Evolutionary conservation across 1,139 yeast genomes (phyloP), one percentile per base, ranked within the genome.

Genomic region (Blastobotrys proliferans): DNA sequence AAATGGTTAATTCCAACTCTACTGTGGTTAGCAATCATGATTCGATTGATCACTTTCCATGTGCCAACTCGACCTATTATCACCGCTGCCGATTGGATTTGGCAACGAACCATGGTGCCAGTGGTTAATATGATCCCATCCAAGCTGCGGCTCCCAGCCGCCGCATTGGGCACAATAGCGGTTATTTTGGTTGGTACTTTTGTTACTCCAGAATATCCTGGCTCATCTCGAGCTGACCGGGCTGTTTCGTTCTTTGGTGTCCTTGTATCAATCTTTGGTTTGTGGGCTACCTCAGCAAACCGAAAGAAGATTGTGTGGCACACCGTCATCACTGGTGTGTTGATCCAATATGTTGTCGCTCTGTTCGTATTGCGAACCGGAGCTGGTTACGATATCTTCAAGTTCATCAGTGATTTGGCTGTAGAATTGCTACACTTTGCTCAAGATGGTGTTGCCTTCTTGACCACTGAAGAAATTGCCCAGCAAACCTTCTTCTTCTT

Each of bases 1-100:
- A 56, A 72, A 52, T 79, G 85, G 84, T 72, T 79, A 55, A 77
- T 79, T 54, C 85, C 84, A 26, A 78, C 83, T 4, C 60, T 77
- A 29, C 56, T 79, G 36, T 79, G 78, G 75, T 67, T 74, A 30
- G 66, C 69, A 63, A 63, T 77, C 38, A 74, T 76, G 75, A 67
- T 73, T 16, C 68, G 84, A 36, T 63, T 79, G 46, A 69, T 79
- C 50, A 71, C 82, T 11, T 74, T 76, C 66, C 74, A 77, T 61
- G 64, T 72, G 40, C 70, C 71, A 33, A 65, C 78, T 25, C 62
- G 69, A 29, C 58, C 57, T 29, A 35, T 68, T 21, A 50, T 67
- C 39, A 44, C 50, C 24, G 53, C 50, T 40, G 60, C 56, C n/a
- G 48, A 56, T 47, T 58, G 58, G 57, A 51, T 64, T 20, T 79